Evolutionary conservation across 73 alveolate genomes (phyloP).

Genomic region (Paramecium primaurelia): DNA sequence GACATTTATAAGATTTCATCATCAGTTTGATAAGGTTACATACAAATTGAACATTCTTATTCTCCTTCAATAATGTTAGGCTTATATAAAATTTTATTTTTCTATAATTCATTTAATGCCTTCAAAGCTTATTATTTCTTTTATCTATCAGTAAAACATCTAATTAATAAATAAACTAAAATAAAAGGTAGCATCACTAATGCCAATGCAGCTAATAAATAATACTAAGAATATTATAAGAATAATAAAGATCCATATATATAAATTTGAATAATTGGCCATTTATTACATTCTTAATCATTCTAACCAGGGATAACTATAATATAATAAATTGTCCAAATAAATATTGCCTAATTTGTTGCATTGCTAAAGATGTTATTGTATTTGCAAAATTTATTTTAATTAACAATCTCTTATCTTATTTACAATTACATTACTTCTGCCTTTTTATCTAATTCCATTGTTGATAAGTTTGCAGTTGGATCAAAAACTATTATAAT

Average conservation of each 20-base stretch:
- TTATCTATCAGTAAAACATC: background rate
- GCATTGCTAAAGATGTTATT: background rate
- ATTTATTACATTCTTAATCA: background rate
- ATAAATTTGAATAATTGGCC: background rate
- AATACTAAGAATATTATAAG: background rate
- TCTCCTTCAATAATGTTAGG: constrained; percentile 32
- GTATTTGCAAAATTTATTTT: background rate
- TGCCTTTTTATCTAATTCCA: background rate
- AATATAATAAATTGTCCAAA: background rate
- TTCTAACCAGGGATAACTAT: background rate
- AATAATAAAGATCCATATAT: background rate
- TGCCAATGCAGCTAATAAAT: background rate
- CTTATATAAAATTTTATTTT: background rate
- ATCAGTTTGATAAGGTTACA: background rate
- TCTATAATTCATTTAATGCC: background rate
- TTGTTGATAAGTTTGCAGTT: background rate
- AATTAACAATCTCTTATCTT: background rate
- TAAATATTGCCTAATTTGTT: background rate
- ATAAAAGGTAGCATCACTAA: background rate
- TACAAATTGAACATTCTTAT: constrained; percentile 1
- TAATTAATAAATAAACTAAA: background rate
- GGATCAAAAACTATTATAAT: background rate
- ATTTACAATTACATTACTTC: background rate
- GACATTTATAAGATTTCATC: constrained; percentile 8
- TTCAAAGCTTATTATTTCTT: background rate